Evolutionary conservation across 495 filamentous ascomycete genomes (phyloP).

Genomic region (Penicillium paradoxum): DNA sequence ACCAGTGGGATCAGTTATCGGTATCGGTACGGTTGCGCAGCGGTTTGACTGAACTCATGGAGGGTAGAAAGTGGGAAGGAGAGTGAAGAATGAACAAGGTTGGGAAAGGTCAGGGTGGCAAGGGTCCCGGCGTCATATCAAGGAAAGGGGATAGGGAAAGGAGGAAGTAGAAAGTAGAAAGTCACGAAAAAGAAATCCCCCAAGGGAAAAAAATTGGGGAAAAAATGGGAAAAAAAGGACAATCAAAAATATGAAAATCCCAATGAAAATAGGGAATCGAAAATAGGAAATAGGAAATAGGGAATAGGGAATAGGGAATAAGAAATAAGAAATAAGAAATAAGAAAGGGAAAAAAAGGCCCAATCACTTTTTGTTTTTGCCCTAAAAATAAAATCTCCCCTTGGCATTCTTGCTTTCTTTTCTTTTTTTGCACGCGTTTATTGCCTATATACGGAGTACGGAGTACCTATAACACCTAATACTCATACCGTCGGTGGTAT

Average conservation of each 20-base stretch:
- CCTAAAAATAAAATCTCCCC: not conserved
- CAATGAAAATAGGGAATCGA: too few relatives aligned
- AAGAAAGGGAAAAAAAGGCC: not conserved
- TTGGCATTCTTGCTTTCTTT: not conserved
- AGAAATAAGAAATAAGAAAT: constrained; percentile 11
- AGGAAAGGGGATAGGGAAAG: constrained; percentile 4
- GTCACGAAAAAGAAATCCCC: too few relatives aligned
- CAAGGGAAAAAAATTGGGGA: too few relatives aligned
- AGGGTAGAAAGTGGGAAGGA: constrained; percentile 18
- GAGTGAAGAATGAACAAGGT: not conserved
- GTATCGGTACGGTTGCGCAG: constrained; percentile 17
- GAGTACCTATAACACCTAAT: too few relatives aligned
- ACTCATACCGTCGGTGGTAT: too few relatives aligned
- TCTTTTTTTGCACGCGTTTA: not conserved
- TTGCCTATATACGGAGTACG: not conserved
- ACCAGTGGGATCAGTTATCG: constrained; percentile 43
- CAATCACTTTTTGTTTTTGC: not conserved
- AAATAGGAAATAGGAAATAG: constrained; percentile 9
- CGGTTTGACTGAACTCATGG: constrained; percentile 33
- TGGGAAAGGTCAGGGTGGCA: not conserved
- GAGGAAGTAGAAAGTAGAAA: constrained; percentile 6
- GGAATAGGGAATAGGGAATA: constrained; percentile 8
- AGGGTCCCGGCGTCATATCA: not conserved
- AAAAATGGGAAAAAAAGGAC: too few relatives aligned
- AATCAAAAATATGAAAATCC: too few relatives aligned